Base-by-base conservation (phyloP, 306 rosid species). In the Parietaria judaica region DNA sequence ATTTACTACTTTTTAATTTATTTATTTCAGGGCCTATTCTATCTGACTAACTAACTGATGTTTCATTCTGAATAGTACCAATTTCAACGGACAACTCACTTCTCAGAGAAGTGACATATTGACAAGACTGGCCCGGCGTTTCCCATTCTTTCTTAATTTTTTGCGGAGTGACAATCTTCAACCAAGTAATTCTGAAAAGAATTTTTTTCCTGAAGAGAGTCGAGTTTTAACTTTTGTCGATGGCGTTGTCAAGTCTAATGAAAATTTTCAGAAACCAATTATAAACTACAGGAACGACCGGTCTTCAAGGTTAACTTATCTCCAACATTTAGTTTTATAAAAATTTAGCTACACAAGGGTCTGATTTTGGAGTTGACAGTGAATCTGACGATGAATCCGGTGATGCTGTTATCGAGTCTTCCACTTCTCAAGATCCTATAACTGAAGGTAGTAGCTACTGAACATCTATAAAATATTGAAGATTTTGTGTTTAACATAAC, bases 61-160 rank as follows among this genome's bases (percentile, higher is more conserved):
- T 63, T 43, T 35, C 15, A 17, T 51, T 66, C 69, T 72, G 54
- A 73, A 31, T 65, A 64, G 73, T 57, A 66, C 73, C 78, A 81
- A 87, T 58, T 51, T 60, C 61, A 69, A 69, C 12, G 50, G 38
- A 67, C 79, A 80, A 70, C 74, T 66, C 61, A 62, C 75, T 61
- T 70, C 86, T 64, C 70, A 74, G 69, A 81, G 61, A 66, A 80
- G 78, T 47, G 73, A 90, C 81, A 70, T 92, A 67, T 70, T 86
- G 17, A 86, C 84, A 65, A 80, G 76, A 77, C 79, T 92, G 66
- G 95, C 90, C 50, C 77, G 54, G 79, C 90, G 65, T 74, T 81
- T 92, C 58, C 96, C 98, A 60, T 79, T 72, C 69, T 52, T 92
- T 64, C 81, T 82, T 64, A 73, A 68, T 72, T 81, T 88, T 73